Conservation (phyloP, 257 asterid genomes). For the Ajuga chamaepitys region DNA sequence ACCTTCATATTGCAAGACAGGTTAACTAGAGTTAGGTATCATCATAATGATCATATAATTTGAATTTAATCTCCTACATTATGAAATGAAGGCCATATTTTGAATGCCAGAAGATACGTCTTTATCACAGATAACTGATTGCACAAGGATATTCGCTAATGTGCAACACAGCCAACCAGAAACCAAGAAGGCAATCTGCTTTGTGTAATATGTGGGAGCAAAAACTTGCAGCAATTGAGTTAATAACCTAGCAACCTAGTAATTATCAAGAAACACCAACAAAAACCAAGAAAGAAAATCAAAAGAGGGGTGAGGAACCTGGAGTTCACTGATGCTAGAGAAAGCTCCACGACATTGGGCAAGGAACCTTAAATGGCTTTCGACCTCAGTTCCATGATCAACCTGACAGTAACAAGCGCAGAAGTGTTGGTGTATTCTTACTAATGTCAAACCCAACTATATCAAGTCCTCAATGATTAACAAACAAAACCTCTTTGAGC, state of each 20-base stretch:
- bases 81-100: not conserved
- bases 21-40: not conserved
- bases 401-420: slow-evolving; percentile 43
- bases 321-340: slow-evolving; percentile 57
- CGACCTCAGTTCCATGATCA: slow-evolving; percentile 54
- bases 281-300: not conserved
- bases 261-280: not conserved
- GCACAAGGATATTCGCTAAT: slow-evolving; percentile 3
- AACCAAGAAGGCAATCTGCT: not conserved
- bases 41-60: not conserved
- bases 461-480: slow-evolving; percentile 5
- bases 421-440: slow-evolving; percentile 7
- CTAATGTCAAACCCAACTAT: slow-evolving; percentile 9
- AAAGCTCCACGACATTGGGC: slow-evolving; percentile 82
- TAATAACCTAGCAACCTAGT: not conserved
- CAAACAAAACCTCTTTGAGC: slow-evolving; percentile 12
- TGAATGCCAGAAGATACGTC: not conserved
- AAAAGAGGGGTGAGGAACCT: slow-evolving; percentile 37
- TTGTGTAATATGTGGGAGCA: not conserved
- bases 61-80: not conserved
- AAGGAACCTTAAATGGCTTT: slow-evolving; percentile 64
- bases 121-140: not conserved
- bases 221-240: slow-evolving; percentile 1
- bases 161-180: not conserved
- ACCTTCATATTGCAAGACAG: not conserved